These are phyloP conservation scores for Cladosporium cucumerinum DNA, from an alignment of 2,329 filamentous ascomycete species.

Conservation along the genomic window DNA sequence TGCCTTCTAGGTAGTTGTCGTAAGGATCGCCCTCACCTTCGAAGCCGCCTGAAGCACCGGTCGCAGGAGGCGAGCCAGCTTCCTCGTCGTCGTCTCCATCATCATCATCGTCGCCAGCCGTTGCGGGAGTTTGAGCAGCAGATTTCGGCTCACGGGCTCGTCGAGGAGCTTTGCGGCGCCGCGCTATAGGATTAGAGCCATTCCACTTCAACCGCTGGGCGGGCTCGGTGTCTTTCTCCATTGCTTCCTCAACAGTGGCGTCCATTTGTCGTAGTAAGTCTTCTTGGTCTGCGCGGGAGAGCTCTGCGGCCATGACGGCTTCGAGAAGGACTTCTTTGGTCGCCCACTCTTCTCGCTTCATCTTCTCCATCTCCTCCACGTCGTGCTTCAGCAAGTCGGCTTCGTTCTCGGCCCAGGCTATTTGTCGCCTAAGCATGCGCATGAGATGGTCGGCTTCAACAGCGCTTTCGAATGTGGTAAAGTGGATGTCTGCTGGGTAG, in stretches of 20 bases:
- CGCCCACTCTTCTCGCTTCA: constrained; percentile 69
- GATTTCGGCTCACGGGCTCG: not conserved
- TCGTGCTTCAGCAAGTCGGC: constrained; percentile 61
- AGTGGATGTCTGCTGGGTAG: constrained; percentile 57
- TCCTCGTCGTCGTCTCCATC: constrained; percentile 17
- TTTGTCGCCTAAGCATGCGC: constrained; percentile 59
- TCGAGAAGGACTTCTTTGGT: constrained; percentile 77
- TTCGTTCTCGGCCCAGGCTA: constrained; percentile 70
- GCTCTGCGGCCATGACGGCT: constrained; percentile 68
- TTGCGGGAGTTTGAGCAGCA: constrained; percentile 5
- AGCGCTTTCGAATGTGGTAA: constrained; percentile 62
- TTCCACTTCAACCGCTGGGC: constrained; percentile 34
- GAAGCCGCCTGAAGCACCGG: constrained; percentile 31
- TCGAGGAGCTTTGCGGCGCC: not conserved
- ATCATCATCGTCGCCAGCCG: constrained; percentile 15
- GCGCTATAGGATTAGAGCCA: constrained; percentile 20
- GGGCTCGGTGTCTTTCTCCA: constrained; percentile 38
- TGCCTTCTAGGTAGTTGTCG: constrained; percentile 32
- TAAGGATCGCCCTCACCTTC: constrained; percentile 35
- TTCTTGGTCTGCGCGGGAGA: constrained; percentile 44
- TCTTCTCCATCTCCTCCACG: constrained; percentile 62
- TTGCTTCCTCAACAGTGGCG: constrained; percentile 32
- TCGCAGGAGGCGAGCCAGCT: constrained; percentile 28
- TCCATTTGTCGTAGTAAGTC: constrained; percentile 35
- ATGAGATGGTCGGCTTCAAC: constrained; percentile 67